Evolutionary conservation across 371 early-diverging fungal genomes (phyloP).

Genomic region (Coemansia linderi): DNA sequence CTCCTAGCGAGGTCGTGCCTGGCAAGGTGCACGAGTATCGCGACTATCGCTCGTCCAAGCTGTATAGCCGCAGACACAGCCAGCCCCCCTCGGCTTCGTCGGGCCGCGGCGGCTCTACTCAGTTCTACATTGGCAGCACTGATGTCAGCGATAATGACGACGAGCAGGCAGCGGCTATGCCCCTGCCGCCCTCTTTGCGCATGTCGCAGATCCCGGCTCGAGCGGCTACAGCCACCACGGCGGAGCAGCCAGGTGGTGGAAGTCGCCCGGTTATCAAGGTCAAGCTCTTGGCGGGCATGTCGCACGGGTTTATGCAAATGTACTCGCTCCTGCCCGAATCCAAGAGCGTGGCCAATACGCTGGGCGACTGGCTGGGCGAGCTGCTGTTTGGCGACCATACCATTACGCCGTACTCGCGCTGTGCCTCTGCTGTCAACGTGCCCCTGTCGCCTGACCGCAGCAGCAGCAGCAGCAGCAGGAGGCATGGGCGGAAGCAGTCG

Average conservation of each 20-base stretch:
- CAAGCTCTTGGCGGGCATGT: conserved; percentile 81
- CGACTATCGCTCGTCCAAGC: conserved; percentile 19
- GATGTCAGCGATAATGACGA: conserved; percentile 48
- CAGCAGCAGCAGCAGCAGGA: not conserved
- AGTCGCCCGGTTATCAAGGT: conserved; percentile 36
- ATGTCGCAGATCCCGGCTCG: conserved; percentile 25
- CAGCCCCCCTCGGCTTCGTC: conserved; percentile 12
- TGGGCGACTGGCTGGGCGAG: conserved; percentile 74
- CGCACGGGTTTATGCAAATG: conserved; percentile 93
- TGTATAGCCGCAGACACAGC: conserved; percentile 38
- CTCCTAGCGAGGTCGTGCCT: not conserved
- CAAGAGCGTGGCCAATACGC: conserved; percentile 63
- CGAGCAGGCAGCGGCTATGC: not conserved
- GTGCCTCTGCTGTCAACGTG: conserved; percentile 21
- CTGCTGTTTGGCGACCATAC: conserved; percentile 32
- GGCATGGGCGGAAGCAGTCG: not conserved
- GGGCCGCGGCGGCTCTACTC: not conserved
- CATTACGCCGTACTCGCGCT: conserved; percentile 28
- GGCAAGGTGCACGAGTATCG: conserved; percentile 12
- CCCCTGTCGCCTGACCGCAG: not conserved
- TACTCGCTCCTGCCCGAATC: conserved; percentile 83
- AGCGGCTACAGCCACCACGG: not conserved
- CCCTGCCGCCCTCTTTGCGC: conserved; percentile 28
- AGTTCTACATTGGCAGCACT: conserved; percentile 46
- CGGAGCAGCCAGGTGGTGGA: not conserved